These are phyloP conservation scores for Melampsora larici-populina DNA, from an alignment of 1,284 basidiomycete species.

Conservation along the genomic window DNA sequence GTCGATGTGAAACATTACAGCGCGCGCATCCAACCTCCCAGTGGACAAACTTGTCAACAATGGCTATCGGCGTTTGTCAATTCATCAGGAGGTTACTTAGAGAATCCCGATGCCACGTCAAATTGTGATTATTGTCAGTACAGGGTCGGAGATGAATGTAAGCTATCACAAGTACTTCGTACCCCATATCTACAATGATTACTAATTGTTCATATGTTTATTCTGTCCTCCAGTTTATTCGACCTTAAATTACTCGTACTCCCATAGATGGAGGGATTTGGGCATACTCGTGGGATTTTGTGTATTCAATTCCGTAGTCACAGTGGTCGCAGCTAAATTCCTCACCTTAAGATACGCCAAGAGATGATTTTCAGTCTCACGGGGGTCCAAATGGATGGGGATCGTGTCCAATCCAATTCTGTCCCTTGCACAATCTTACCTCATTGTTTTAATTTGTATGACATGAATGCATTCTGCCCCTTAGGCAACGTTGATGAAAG, in stretches of 20 bases:
- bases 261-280: conserved; percentile 36
- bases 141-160: conserved; percentile 50
- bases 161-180: background rate
- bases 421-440: too few species aligned
- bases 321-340: conserved; percentile 19
- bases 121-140: conserved; percentile 73
- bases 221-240: conserved; percentile 23
- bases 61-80: conserved; percentile 22
- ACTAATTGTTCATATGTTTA: conserved; percentile 53
- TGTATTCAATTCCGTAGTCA: conserved; percentile 20
- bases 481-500: too few species aligned
- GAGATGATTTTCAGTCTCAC: too few species aligned
- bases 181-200: background rate
- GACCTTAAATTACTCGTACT: conserved; percentile 11
- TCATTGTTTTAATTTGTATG: too few species aligned
- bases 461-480: too few species aligned
- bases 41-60: conserved; percentile 41
- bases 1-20: conserved; percentile 44
- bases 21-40: conserved; percentile 61
- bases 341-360: conserved; percentile 33
- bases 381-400: too few species aligned
- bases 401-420: too few species aligned
- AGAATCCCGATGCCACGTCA: conserved; percentile 64
- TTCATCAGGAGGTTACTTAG: conserved; percentile 58
- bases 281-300: conserved; percentile 13